Evolutionary conservation across 495 filamentous ascomycete genomes (phyloP).

Genomic region (Penicillium waksmanii): DNA sequence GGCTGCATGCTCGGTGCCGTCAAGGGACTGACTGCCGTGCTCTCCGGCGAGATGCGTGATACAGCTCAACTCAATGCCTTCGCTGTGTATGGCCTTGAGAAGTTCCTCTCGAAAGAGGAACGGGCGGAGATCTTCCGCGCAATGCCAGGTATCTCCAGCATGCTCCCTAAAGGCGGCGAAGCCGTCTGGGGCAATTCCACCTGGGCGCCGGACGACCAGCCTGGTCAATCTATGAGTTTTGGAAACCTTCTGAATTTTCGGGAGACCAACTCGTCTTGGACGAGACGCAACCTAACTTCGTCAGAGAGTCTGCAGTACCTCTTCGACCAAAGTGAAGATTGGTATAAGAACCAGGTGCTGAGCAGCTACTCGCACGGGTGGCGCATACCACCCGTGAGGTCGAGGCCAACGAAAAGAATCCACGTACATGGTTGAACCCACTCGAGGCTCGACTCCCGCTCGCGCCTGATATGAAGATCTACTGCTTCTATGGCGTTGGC

Average conservation of each 20-base stretch:
- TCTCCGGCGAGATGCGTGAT: conserved; percentile 97
- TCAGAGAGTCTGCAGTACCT: conserved; percentile 77
- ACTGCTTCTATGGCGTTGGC: conserved; percentile 94
- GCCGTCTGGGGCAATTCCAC: conserved; percentile 91
- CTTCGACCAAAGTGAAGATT: conserved; percentile 73
- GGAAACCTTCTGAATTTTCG: conserved; percentile 88
- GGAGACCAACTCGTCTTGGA: conserved; percentile 64
- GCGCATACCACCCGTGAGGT: conserved; percentile 82
- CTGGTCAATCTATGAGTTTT: conserved; percentile 69
- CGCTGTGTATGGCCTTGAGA: conserved; percentile 95
- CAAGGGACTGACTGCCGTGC: conserved; percentile 87
- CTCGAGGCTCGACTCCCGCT: conserved; percentile 86
- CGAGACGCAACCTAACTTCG: conserved; percentile 77
- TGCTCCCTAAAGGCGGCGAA: conserved; percentile 95
- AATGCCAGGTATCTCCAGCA: conserved; percentile 95
- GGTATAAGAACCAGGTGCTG: conserved; percentile 76
- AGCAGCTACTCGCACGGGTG: conserved; percentile 86
- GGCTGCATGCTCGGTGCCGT: conserved; percentile 96
- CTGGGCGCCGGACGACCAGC: conserved; percentile 87
- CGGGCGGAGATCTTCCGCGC: conserved; percentile 92
- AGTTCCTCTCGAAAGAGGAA: conserved; percentile 88
- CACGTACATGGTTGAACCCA: conserved; percentile 91
- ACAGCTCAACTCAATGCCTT: conserved; percentile 98
- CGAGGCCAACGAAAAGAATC: conserved; percentile 80
- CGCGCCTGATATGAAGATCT: conserved; percentile 92